A percentile compares a stretch with the other conserved stretches of the same genome.
Conservation (phyloP, 192 early-diverging fungal species). For the Dissophora globulifera region DNA sequence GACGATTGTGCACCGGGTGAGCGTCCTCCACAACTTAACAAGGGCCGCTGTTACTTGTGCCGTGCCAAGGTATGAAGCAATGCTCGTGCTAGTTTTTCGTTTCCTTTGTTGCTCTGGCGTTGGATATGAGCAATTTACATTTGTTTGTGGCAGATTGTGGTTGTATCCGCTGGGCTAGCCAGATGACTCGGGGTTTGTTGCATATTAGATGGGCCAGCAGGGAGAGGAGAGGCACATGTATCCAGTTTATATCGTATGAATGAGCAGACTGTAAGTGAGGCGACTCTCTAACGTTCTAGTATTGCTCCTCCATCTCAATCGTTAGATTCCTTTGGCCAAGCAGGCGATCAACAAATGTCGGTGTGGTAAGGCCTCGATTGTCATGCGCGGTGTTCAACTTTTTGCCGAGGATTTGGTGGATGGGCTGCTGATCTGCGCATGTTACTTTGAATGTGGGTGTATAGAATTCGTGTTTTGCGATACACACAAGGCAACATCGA, state of each 20-base stretch:
- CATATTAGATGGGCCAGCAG: too few species aligned
- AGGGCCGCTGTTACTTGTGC: conserved; percentile 76
- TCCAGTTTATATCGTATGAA: background rate
- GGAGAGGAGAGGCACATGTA: too few species aligned
- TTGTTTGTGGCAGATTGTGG: too few species aligned
- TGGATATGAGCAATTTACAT: conserved; percentile 2
- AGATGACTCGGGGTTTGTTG: background rate
- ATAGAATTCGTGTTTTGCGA: conserved; percentile 79
- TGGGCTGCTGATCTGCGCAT: background rate
- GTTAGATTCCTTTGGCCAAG: conserved; percentile 76
- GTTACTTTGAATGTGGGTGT: background rate
- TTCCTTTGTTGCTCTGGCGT: too few species aligned
- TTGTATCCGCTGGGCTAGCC: background rate
- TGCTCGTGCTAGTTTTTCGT: too few species aligned
- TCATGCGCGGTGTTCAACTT: background rate
- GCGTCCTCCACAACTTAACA: conserved; percentile 69
- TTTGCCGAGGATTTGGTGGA: background rate
- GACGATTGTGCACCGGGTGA: conserved; percentile 55
- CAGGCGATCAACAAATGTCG: conserved; percentile 83
- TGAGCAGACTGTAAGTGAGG: background rate
- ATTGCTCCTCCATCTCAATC: background rate
- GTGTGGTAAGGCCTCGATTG: conserved; percentile 56
- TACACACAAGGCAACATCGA: conserved; percentile 73
- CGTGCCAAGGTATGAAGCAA: conserved; percentile 64
- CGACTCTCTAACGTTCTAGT: background rate